Evolutionary conservation across 495 filamentous ascomycete species (phyloP), one percentile per base, ranked within the genome.

Genomic region (Hyaloscypha hepaticicola): DNA sequence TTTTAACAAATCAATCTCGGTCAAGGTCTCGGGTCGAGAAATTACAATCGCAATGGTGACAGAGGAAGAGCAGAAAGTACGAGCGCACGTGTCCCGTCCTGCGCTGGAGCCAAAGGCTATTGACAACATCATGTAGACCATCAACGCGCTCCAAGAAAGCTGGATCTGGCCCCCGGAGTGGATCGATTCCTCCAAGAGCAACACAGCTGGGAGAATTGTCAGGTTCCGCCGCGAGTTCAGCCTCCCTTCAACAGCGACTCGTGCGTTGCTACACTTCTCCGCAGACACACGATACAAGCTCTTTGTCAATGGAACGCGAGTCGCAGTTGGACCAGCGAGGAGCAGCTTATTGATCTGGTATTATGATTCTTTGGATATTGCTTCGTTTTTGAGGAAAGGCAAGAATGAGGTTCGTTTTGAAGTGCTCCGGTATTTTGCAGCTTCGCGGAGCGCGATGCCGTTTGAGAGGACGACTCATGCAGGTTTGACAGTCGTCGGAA

Each of bases 271-370:
- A 21, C 73, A 77, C 66, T 69, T 77, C 57, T 77, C 77, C 7
- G 77, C 77, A 1, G 77, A 78, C 45, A 78, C 77, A 1, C 63
- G 77, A 16, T 78, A 78, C 60, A 77, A 77, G 50, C 66, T 78
- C 24, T 74, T 66, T 33, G 69, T 78, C 26, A 77, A 78, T 70
- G 74, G 75, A 1, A 50, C 19, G 0, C 71, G 71, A 14, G 66
- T 77, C n/a, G 71, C 73, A 11, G 73, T 77, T 11, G 75, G 77
- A 4, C 76, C 77, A 14, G 63, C 70, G 9, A 66, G 75, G 38
- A 71, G 76, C 45, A 74, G 71, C 56, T 75, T 70, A 0, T 69
- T 69, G 27, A 77, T 76, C 14, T 78, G 76, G 75, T 75, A 77
- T 34, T 78, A 77, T 63, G 76, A 78, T 48, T 72, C 72, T 2